Base-by-base conservation (phyloP, 805 yeast genomes). In the Yarrowia keelungensis region DNA sequence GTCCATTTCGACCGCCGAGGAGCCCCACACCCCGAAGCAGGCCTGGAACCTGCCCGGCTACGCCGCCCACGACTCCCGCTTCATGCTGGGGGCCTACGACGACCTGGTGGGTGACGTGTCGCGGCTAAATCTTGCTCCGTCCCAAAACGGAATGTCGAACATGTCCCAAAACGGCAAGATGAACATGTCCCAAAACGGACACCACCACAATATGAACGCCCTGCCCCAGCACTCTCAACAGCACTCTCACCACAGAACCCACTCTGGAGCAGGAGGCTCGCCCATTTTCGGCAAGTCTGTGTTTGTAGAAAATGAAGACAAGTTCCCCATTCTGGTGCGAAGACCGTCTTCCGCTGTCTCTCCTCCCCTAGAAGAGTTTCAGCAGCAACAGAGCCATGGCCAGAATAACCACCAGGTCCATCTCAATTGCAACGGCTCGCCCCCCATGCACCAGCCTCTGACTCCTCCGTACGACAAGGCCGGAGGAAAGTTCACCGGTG, bases 391-490 rank as follows among this genome's bases (percentile, higher is more conserved):
- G 61, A 12, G 15, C 32, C 36, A 26, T 41, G 43, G 43, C 36
- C 22, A 46, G 10, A 26, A 14, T 14, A 16, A 45, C 47, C 50
- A 46, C 43, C 14, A 41, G 15, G n/a, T 7, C 50, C n/a, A 14
- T 36, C 16, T n/a, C 56, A 50, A 50, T 36, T n/a, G 39, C 54
- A 26, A 54, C 66, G 35, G 65, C 32, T 54, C 66, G 26, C 56
- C 47, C 3, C 50, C 72, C 26, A 49, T 58, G 49, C 68, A 53
- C 45, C 64, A 47, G 22, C 66, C 64, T 1, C 36, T 66, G 42
- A 70, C 71, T 14, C 72, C 72, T 10, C 71, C 72, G 0, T 49
- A 62, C 19, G 71, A 67, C 9, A 69, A 65, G 38, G 53, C 66
- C 47, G 47, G 50, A 16, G 51, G 56, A 26, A 49, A 58, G 22